phyloP scores from a whole-genome alignment of 352 stramenopile species.

The Globisporangium radiosum region DNA sequence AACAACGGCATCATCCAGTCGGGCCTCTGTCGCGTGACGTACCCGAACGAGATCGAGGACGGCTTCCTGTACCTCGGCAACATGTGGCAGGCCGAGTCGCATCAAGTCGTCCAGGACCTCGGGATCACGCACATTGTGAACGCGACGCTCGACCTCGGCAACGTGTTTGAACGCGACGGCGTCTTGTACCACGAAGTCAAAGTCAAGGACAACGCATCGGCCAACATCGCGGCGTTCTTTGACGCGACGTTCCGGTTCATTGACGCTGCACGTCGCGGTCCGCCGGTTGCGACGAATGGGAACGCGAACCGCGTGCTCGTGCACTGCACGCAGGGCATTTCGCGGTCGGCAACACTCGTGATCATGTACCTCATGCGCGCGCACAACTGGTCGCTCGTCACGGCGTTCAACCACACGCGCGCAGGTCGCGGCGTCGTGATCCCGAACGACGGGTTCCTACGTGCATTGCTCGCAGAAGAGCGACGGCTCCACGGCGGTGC shows the following conservation, averaged over 20 bases:
- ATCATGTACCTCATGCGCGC: slow-evolving; percentile 67
- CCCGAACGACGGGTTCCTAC: slow-evolving; percentile 58
- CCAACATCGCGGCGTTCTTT: slow-evolving; percentile 42
- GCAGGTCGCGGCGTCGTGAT: slow-evolving; percentile 44
- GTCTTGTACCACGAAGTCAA: slow-evolving; percentile 62
- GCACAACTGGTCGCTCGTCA: slow-evolving; percentile 43
- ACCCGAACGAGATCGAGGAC: slow-evolving; percentile 65
- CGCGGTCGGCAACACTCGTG: slow-evolving; percentile 57
- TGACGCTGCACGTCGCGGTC: slow-evolving; percentile 11
- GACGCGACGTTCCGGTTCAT: slow-evolving; percentile 46
- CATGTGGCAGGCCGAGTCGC: slow-evolving; percentile 61
- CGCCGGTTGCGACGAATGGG: neutral
- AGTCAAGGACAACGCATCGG: slow-evolving; percentile 33
- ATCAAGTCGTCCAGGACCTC: slow-evolving; percentile 44
- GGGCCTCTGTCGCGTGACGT: slow-evolving; percentile 36
- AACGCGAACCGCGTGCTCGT: slow-evolving; percentile 39
- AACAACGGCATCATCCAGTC: slow-evolving; percentile 20
- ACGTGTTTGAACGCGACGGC: slow-evolving; percentile 38
- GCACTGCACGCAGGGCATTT: slow-evolving; percentile 71
- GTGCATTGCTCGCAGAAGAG: slow-evolving; percentile 39
- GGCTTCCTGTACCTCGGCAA: slow-evolving; percentile 68
- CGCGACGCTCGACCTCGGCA: slow-evolving; percentile 45
- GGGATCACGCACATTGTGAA: slow-evolving; percentile 74
- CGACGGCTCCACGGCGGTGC: slow-evolving; percentile 32
- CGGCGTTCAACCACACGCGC: slow-evolving; percentile 53